These are phyloP conservation scores for Candida pseudocylindracea DNA, from an alignment of 1,139 yeast genomes.

Conservation along the genomic window DNA sequence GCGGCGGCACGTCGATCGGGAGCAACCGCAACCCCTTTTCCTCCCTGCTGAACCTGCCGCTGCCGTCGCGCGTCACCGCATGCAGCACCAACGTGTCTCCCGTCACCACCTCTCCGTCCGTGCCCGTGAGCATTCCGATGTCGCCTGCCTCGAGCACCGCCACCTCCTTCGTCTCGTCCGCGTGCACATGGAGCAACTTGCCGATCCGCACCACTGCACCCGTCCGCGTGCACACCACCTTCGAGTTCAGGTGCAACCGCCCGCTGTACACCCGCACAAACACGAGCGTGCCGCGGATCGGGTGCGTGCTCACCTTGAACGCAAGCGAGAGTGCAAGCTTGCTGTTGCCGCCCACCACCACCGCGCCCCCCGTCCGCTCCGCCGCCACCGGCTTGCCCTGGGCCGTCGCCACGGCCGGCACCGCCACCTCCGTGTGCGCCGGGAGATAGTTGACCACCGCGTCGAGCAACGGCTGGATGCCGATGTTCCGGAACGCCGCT, in stretches of 20 bases:
- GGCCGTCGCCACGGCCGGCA: constrained; percentile 28
- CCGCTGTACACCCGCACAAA: constrained; percentile 85
- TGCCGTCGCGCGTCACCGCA: constrained; percentile 16
- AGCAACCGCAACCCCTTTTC: constrained; percentile 32
- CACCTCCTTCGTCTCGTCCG: constrained; percentile 63
- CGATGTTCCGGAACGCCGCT: constrained; percentile 77
- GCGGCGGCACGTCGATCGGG: constrained; percentile 78
- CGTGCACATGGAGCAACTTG: constrained; percentile 67
- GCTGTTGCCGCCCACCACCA: constrained; percentile 29
- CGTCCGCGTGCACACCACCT: constrained; percentile 44
- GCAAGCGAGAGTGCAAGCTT: constrained; percentile 63
- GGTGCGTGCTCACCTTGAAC: constrained; percentile 77
- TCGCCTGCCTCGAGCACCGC: constrained; percentile 45
- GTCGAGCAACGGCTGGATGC: constrained; percentile 86
- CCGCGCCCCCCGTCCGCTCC: constrained; percentile 11
- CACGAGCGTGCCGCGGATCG: constrained; percentile 63
- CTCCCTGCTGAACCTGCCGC: constrained; percentile 15
- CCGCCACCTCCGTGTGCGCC: constrained; percentile 41
- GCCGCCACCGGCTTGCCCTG: constrained; percentile 2
- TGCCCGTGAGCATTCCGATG: constrained; percentile 73
- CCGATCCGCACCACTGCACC: constrained; percentile 46
- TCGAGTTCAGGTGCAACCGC: constrained; percentile 32
- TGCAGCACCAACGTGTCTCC: constrained; percentile 74
- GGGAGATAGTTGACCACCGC: constrained; percentile 64
- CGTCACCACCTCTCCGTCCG: constrained; percentile 50